Base-by-base conservation (phyloP, 176 grass and related monocot species). In the Oryza longistaminata region DNA sequence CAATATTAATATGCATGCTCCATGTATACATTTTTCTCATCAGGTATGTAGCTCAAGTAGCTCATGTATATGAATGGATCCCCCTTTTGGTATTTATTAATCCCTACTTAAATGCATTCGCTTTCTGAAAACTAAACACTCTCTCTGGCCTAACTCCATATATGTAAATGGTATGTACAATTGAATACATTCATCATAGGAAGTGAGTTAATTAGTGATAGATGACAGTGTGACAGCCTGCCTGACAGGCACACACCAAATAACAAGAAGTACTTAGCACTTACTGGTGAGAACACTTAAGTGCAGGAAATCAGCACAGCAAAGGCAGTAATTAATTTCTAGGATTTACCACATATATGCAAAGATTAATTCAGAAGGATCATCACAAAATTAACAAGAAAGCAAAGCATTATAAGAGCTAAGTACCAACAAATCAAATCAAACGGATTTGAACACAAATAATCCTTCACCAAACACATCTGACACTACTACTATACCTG, bases 81-180 rank as follows among this genome's bases (percentile, higher is more conserved):
- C 53, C n/a, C 53, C n/a, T 78, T 86, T 90, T 27, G 44, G 67
- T 42, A 86, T 86, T 86, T 88, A 83, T 64, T 74, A 79, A 31
- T 64, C 43, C 35, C 72, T 27, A 73, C 68, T 73, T 83, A 79
- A 86, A 86, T 86, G 55, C 43, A 43, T 9, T 52, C 0, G 7
- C 16, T 79, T 50, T 22, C 29, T 19, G 45, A 64, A 75, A 24
- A 65, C 24, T 11, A 35, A 65, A 31, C 7, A 22, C 1, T 5
- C 31, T 5, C 31, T 72, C 58, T 10, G 40, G 40, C 42, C 25
- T 33, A 9, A 26, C 25, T 62, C 58, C 58, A n/a, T 24, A 62
- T 21, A 21, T 21, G 6, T 21, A 21, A 21, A 16, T 44, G 13
- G 13, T 16, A 21, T 31, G 22, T 33, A 37, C 55, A 37, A 58